Evolutionary conservation across 2,329 filamentous ascomycete genomes (phyloP).

Genomic region (Ascochyta rabiei): DNA sequence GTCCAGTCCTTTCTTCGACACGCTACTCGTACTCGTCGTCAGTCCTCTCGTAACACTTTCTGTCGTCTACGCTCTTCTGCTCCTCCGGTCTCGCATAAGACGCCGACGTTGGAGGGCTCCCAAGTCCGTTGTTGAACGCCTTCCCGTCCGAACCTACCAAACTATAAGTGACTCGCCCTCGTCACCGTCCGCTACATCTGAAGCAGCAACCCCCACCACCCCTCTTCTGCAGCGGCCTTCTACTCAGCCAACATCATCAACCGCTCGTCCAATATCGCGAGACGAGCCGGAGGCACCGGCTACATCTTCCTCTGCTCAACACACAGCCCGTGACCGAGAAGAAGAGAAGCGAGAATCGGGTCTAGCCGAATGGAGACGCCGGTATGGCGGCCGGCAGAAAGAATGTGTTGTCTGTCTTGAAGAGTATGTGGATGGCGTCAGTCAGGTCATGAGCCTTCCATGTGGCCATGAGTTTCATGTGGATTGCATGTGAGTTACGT

Average conservation of each 20-base stretch:
- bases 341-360: conserved; percentile 61
- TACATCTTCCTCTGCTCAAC: conserved; percentile 39
- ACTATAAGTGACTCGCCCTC: conserved; percentile 69
- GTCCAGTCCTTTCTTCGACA: conserved; percentile 93
- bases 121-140: conserved; percentile 89
- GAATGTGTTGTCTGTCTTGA: conserved; percentile 97
- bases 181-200: conserved; percentile 65
- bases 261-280: conserved; percentile 67
- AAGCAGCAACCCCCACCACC: conserved; percentile 73
- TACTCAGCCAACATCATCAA: conserved; percentile 41
- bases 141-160: conserved; percentile 96
- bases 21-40: conserved; percentile 92
- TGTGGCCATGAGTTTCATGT: conserved; percentile 98
- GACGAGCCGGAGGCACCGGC: conserved; percentile 66
- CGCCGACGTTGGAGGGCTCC: conserved; percentile 94
- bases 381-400: conserved; percentile 69
- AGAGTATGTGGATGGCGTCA: conserved; percentile 93
- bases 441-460: conserved; percentile 93
- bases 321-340: conserved; percentile 44
- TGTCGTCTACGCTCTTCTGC: conserved; percentile 86
- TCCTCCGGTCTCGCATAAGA: conserved; percentile 86
- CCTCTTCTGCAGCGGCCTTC: conserved; percentile 69
- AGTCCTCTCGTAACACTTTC: conserved; percentile 91
- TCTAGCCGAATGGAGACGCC: conserved; percentile 60
- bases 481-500: conserved; percentile 88